Evolutionary conservation across 169 alveolate species (phyloP), one percentile per base, ranked within the genome.

Genomic region (Cardiosporidium cionae): DNA sequence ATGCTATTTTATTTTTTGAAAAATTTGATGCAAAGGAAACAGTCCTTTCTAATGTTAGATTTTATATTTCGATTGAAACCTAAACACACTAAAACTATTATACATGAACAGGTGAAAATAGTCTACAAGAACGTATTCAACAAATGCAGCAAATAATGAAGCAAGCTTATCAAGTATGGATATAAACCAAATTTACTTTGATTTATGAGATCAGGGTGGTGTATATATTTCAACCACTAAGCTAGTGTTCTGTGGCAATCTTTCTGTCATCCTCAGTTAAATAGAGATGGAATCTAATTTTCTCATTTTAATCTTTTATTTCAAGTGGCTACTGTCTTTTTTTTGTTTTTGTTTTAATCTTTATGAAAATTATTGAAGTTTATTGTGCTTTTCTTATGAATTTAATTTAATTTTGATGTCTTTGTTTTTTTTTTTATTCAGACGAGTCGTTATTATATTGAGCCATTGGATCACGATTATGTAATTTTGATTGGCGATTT

Each of bases 41-140:
- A n/a, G n/a, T n/a, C n/a, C n/a, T n/a, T n/a, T n/a, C n/a, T n/a
- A n/a, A n/a, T n/a, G n/a, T n/a, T n/a, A n/a, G n/a, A n/a, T n/a
- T n/a, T n/a, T n/a, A n/a, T n/a, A n/a, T n/a, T n/a, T n/a, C n/a
- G n/a, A n/a, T n/a, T n/a, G n/a, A n/a, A n/a, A n/a, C n/a, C n/a
- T n/a, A n/a, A n/a, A n/a, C n/a, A n/a, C n/a, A n/a, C n/a, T n/a
- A n/a, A n/a, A n/a, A n/a, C n/a, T n/a, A n/a, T n/a, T n/a, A n/a
- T n/a, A n/a, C n/a, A n/a, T n/a, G n/a, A n/a, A n/a, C n/a, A n/a
- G 74, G 74, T 2, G 65, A n/a, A 31, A 27, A 37, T 52, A 62
- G 81, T 64, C 37, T 63, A 23, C 81, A 74, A n/a, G 75, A 74
- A 32, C 62, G 81, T 32, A 22, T 66, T 68, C 76, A 70, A 25